phyloP scores from a whole-genome alignment of 306 rosid genomes.

The Phaseolus lunatus region DNA sequence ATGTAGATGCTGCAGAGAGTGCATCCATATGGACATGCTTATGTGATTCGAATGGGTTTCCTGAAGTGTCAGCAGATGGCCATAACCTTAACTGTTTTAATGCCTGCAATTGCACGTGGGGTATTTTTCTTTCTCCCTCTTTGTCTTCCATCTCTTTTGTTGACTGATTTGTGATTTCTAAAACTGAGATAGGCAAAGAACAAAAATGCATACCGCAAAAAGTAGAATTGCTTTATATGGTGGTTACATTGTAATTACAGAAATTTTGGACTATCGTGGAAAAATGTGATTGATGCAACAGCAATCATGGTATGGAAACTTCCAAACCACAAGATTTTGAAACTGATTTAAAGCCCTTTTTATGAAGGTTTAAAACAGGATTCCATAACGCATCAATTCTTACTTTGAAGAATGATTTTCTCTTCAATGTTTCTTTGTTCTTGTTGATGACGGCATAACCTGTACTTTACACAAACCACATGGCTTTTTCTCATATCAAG shows the following conservation, averaged over 20 bases:
- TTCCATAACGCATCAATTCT: neutral
- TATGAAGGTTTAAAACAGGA: neutral
- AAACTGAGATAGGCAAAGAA: conserved; percentile 1
- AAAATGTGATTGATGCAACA: neutral
- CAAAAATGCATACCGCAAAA: neutral
- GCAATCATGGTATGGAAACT: neutral
- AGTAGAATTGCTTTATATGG: neutral
- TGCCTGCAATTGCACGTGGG: conserved; percentile 89
- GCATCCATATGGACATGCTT: conserved; percentile 73
- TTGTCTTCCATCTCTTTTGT: conserved; percentile 29
- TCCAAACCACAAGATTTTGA: neutral
- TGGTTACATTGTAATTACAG: neutral
- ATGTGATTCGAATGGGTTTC: conserved; percentile 73
- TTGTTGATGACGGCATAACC: conserved; percentile 7
- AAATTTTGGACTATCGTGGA: neutral
- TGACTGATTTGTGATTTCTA: conserved; percentile 2
- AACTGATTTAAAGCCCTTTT: neutral
- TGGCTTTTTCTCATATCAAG: conserved; percentile 15
- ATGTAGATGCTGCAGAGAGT: conserved; percentile 63
- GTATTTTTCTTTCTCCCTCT: conserved; percentile 58
- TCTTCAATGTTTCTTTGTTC: conserved; percentile 1
- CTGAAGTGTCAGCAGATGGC: conserved; percentile 66
- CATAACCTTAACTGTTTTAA: conserved; percentile 66
- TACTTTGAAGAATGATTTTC: conserved; percentile 24
- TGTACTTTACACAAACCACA: neutral